phyloP scores from a whole-genome alignment of 169 alveolate genomes.

The Plasmodium malariae region DNA sequence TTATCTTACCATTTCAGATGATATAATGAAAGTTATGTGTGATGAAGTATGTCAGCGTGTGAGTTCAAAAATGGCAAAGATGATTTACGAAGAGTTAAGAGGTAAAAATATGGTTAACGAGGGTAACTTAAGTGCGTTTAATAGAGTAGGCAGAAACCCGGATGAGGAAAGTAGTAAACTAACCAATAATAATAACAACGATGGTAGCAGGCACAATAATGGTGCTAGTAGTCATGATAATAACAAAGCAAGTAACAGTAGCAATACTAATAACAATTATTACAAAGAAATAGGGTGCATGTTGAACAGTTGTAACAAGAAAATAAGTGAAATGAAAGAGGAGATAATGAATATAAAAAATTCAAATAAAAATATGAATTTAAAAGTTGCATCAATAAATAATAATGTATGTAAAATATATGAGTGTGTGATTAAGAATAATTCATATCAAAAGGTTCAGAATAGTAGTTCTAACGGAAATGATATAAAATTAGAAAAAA shows the following conservation, averaged over 20 bases:
- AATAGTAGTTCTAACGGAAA: neutral
- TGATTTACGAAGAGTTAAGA: constrained; percentile 26
- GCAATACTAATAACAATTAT: neutral
- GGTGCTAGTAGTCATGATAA: neutral
- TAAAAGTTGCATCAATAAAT: constrained; percentile 18
- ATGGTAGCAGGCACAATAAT: neutral
- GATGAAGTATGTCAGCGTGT: constrained; percentile 6
- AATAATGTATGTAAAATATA: constrained; percentile 26
- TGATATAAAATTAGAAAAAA: constrained; percentile 12
- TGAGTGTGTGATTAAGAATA: constrained; percentile 14
- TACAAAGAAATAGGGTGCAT: neutral
- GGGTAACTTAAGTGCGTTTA: neutral
- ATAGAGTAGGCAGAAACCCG: neutral
- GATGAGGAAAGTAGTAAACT: neutral
- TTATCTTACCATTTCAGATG: constrained; percentile 19
- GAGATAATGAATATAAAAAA: constrained; percentile 29
- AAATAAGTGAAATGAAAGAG: constrained; percentile 47
- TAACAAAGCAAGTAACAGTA: neutral
- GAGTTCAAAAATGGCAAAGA: constrained; percentile 2
- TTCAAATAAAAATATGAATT: constrained; percentile 15
- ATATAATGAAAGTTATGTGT: constrained; percentile 13
- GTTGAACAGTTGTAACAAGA: constrained; percentile 17
- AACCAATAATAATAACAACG: neutral
- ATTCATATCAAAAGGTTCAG: neutral
- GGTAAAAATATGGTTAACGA: neutral